Conservation (phyloP, 176 grass and related monocot species). For the Zea luxurians region DNA sequence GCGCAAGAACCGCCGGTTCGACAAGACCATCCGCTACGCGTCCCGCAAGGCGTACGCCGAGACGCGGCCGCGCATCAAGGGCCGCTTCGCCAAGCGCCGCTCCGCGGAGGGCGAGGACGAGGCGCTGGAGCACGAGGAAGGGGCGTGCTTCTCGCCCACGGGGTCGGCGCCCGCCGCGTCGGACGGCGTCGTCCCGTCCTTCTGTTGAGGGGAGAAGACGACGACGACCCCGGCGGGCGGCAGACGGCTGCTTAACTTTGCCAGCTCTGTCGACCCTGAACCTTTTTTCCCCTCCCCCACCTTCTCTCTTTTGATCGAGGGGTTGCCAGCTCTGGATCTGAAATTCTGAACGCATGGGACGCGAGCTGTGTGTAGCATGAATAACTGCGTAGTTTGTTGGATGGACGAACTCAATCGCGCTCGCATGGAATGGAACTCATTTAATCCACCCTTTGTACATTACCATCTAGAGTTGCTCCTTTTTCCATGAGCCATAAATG, state of each 20-base stretch:
- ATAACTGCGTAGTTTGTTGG: constrained; percentile 45
- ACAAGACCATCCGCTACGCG: constrained; percentile 89
- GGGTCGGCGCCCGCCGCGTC: constrained; percentile 25
- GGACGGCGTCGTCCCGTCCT: constrained; percentile 54
- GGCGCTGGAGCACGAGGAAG: constrained; percentile 22
- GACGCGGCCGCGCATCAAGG: constrained; percentile 81
- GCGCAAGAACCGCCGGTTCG: constrained; percentile 74
- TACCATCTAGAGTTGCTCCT: constrained; percentile 3
- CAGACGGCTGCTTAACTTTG: constrained; percentile 23
- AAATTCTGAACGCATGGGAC: not conserved
- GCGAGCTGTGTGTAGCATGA: constrained; percentile 39
- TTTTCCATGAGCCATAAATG: not conserved
- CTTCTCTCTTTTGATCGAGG: not conserved
- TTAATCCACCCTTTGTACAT: constrained; percentile 27
- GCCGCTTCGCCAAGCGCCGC: constrained; percentile 73
- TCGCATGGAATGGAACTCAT: not conserved
- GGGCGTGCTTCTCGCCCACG: constrained; percentile 22
- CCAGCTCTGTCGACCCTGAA: constrained; percentile 1
- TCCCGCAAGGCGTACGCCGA: constrained; percentile 89
- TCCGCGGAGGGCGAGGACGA: constrained; percentile 20
- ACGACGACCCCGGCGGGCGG: not conserved
- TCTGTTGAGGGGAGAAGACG: constrained; percentile 23
- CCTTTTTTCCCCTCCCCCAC: not conserved
- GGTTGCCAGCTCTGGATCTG: not conserved
- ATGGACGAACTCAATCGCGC: not conserved